phyloP scores from a whole-genome alignment of 2,329 filamentous ascomycete species.

The Colletotrichum orbiculare region DNA sequence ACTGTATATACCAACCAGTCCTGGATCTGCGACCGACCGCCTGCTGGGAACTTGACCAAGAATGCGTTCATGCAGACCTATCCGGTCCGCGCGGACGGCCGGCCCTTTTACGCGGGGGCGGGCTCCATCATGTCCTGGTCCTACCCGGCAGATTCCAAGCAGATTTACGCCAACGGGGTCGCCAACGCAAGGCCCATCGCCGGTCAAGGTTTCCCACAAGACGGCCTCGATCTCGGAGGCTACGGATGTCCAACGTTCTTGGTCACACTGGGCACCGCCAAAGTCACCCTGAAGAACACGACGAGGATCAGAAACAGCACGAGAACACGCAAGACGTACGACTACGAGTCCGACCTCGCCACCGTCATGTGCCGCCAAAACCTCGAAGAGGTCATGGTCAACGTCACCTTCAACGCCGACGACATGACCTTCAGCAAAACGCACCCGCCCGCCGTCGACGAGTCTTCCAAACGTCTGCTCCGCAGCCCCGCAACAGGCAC shows the following conservation, averaged over 20 bases:
- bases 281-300: background rate
- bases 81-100: conserved; percentile 33
- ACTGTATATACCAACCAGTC: conserved; percentile 39
- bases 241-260: conserved; percentile 12
- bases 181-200: conserved; percentile 32
- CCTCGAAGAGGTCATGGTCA: conserved; percentile 39
- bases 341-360: conserved; percentile 39
- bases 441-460: conserved; percentile 27
- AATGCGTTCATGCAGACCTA: conserved; percentile 39
- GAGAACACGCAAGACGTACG: conserved; percentile 15
- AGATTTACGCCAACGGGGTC: conserved; percentile 38
- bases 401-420: conserved; percentile 39
- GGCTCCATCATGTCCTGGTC: conserved; percentile 39
- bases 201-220: background rate
- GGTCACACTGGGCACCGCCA: conserved; percentile 17
- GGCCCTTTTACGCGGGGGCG: conserved; percentile 39
- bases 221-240: conserved; percentile 5
- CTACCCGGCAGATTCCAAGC: background rate
- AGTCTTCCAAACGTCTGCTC: conserved; percentile 26
- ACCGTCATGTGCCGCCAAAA: conserved; percentile 41
- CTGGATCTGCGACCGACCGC: background rate
- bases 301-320: conserved; percentile 27
- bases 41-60: background rate
- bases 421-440: conserved; percentile 36
- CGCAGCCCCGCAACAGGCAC: background rate